Conservation (phyloP, 179 eudicot genomes). For the Silene noctiflora region DNA sequence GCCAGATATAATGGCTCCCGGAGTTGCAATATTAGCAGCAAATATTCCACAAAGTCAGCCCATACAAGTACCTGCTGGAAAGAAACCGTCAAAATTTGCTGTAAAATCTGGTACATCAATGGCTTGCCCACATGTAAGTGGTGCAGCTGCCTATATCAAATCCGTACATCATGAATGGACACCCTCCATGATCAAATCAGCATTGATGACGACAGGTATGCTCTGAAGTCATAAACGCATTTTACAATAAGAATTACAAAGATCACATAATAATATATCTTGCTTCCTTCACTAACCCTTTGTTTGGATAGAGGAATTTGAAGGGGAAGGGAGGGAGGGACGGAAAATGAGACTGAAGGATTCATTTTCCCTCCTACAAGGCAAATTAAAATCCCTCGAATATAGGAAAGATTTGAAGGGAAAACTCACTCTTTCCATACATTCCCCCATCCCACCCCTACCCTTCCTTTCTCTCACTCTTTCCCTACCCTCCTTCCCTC, state of each 20-base stretch:
- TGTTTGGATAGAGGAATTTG: too few relatives aligned
- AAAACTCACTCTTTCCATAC: too few relatives aligned
- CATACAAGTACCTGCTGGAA: slow-evolving; percentile 29
- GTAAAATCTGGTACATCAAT: slow-evolving; percentile 83
- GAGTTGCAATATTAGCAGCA: slow-evolving; percentile 84
- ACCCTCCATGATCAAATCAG: slow-evolving; percentile 85
- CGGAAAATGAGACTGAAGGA: too few relatives aligned
- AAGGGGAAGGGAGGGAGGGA: too few relatives aligned
- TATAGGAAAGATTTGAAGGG: too few relatives aligned
- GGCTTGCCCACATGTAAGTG: slow-evolving; percentile 94
- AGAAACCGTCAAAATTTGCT: slow-evolving; percentile 34
- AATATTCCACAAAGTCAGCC: slow-evolving; percentile 53
- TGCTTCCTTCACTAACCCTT: too few relatives aligned
- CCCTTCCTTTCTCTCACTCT: too few relatives aligned
- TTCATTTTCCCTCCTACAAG: too few relatives aligned
- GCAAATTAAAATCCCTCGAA: too few relatives aligned
- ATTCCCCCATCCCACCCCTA: too few relatives aligned
- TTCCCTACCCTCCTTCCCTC: too few relatives aligned
- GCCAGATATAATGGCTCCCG: slow-evolving; percentile 91
- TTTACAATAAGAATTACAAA: neutral
- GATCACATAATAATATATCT: too few relatives aligned
- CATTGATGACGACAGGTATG: slow-evolving; percentile 89
- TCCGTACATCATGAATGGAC: slow-evolving; percentile 76
- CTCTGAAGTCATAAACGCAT: neutral
- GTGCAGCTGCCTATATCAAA: slow-evolving; percentile 77